Conservation (phyloP, 192 early-diverging fungal species). For the Coemansia erecta region DNA sequence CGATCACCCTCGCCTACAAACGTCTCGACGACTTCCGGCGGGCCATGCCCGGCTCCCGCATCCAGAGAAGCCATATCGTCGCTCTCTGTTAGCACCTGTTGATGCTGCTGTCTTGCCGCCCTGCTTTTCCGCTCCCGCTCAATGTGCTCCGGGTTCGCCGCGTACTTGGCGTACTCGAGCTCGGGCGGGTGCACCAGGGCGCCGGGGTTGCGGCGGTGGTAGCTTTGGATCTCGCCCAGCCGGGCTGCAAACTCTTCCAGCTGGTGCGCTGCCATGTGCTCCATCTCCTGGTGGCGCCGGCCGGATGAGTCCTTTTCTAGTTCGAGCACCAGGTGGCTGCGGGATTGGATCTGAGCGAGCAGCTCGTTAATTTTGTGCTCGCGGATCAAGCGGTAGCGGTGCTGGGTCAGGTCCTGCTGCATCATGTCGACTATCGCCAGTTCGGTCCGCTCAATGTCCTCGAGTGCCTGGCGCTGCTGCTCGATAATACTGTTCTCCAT, state of each 20-base stretch:
- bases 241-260: constrained; percentile 88
- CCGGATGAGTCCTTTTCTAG: constrained; percentile 74
- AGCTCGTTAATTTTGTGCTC: constrained; percentile 76
- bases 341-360: constrained; percentile 67
- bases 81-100: constrained; percentile 10
- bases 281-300: constrained; percentile 66
- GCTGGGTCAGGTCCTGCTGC: constrained; percentile 71
- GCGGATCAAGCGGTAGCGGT: constrained; percentile 76
- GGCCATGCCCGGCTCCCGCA: too few species aligned
- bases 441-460: constrained; percentile 93
- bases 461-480: constrained; percentile 71
- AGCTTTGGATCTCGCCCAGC: constrained; percentile 75
- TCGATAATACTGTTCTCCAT: constrained; percentile 61
- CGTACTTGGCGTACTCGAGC: constrained; percentile 66
- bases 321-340: constrained; percentile 60
- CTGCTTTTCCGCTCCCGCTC: constrained; percentile 50
- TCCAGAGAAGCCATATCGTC: constrained; percentile 7
- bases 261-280: constrained; percentile 65
- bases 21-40: too few species aligned
- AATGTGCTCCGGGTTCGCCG: constrained; percentile 40
- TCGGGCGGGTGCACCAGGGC: constrained; percentile 77
- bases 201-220: constrained; percentile 77
- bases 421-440: constrained; percentile 81
- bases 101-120: too few species aligned
- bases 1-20: constrained; percentile 48